Conservation (phyloP, 202 grass and related monocot species). For the Bolboschoenoplectus hybrid region DNA sequence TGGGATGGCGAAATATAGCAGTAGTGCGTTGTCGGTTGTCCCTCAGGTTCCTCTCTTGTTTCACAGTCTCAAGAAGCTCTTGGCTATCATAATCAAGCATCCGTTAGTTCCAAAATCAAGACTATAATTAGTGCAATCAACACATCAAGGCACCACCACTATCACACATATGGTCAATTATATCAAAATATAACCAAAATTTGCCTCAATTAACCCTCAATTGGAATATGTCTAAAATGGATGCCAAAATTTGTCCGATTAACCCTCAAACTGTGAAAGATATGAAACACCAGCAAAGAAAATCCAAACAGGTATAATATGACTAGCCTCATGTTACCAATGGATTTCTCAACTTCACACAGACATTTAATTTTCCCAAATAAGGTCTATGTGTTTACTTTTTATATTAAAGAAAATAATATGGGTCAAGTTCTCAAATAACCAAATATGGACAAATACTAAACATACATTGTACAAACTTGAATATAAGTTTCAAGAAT, state of each 20-base stretch:
- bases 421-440: not conserved
- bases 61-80: constrained; percentile 78
- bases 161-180: constrained; percentile 16
- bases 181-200: not conserved
- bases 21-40: constrained; percentile 44
- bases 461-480: not conserved
- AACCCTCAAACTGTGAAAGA: not conserved
- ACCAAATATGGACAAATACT: not conserved
- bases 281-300: not conserved
- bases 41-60: constrained; percentile 65
- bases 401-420: constrained; percentile 3
- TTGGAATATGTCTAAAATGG: not conserved
- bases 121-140: not conserved
- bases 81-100: constrained; percentile 50
- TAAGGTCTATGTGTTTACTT: not conserved
- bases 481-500: not conserved
- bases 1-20: constrained; percentile 66
- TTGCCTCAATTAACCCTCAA: not conserved
- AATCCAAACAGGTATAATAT: not conserved
- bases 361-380: not conserved
- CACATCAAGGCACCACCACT: not conserved
- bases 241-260: not conserved
- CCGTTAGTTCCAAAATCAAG: constrained; percentile 31
- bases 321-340: not conserved
- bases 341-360: not conserved